Percentiles rank a stretch among this genome's conserved stretches.
phyloP scores from a whole-genome alignment of 2,329 filamentous ascomycete species.

The Zymoseptoria brevis region DNA sequence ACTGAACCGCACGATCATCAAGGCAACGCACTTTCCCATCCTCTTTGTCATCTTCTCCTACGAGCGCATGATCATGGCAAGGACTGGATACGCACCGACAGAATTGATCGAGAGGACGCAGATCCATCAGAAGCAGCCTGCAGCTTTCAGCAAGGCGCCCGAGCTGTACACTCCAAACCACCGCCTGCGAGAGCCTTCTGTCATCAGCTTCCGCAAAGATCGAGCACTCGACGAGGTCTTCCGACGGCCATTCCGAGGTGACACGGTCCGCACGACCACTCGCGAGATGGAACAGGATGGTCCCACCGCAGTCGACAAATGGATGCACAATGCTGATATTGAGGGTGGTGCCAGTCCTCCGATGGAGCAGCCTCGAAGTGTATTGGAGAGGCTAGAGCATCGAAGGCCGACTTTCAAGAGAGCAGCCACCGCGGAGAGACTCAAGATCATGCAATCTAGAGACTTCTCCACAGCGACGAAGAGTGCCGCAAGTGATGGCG shows the following conservation, averaged over 20 bases:
- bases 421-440: constrained; percentile 36
- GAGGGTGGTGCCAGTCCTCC: constrained; percentile 49
- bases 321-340: constrained; percentile 68
- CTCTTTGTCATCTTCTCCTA: constrained; percentile 82
- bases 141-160: constrained; percentile 25
- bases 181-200: constrained; percentile 64
- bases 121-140: constrained; percentile 20
- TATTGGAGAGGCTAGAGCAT: constrained; percentile 51
- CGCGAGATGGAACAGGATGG: constrained; percentile 41
- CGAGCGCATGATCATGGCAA: constrained; percentile 69
- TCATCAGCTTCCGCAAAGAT: constrained; percentile 83
- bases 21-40: constrained; percentile 80
- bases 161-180: constrained; percentile 63
- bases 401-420: constrained; percentile 46
- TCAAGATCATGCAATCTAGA: constrained; percentile 25
- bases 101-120: constrained; percentile 70
- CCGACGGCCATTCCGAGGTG: constrained; percentile 55
- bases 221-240: constrained; percentile 88
- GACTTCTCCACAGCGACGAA: constrained; percentile 45
- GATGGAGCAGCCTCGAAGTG: constrained; percentile 52
- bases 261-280: constrained; percentile 50
- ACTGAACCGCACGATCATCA: constrained; percentile 85
- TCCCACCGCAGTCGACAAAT: constrained; percentile 77
- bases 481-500: constrained; percentile 52
- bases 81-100: constrained; percentile 69